Evolutionary conservation across 345 rosid species (phyloP), one percentile per base, ranked within the genome.

Genomic region (Cardiospermum halicacabum): DNA sequence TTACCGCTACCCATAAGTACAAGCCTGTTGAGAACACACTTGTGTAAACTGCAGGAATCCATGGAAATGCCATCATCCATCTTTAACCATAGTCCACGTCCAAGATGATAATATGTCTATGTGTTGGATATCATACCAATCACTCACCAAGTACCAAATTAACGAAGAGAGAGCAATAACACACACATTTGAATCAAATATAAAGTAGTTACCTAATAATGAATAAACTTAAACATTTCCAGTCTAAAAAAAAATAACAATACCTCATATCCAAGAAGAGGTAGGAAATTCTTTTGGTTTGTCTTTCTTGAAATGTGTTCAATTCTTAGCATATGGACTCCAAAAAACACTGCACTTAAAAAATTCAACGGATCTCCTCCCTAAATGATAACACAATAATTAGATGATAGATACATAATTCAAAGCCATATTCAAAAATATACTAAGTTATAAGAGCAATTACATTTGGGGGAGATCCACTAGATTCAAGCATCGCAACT

Each of bases 391-490:
- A 15, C 25, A 40, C 15, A 18, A 26, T 6, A 19, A 11, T 0
- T 18, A 12, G 63, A 59, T n/a, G n/a, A n/a, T n/a, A n/a, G n/a
- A n/a, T n/a, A n/a, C n/a, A n/a, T n/a, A n/a, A n/a, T n/a, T n/a
- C n/a, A n/a, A n/a, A n/a, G n/a, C n/a, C n/a, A n/a, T n/a, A n/a
- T n/a, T n/a, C n/a, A n/a, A n/a, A n/a, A n/a, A n/a, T n/a, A n/a
- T n/a, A n/a, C n/a, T n/a, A n/a, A n/a, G n/a, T n/a, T n/a, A n/a
- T n/a, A n/a, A n/a, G n/a, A n/a, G n/a, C n/a, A n/a, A n/a, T 40
- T 34, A 71, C 75, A 53, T 47, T 65, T 51, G 75, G 75, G 13
- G 75, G 62, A 66, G 75, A 72, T 53, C 75, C 75, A 54, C 75
- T 60, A 43, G 51, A 58, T 72, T 72, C 75, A 31, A 72, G 61